phyloP scores from a whole-genome alignment of 2,329 filamentous ascomycete genomes.

The Pestalotiopsis sp. region DNA sequence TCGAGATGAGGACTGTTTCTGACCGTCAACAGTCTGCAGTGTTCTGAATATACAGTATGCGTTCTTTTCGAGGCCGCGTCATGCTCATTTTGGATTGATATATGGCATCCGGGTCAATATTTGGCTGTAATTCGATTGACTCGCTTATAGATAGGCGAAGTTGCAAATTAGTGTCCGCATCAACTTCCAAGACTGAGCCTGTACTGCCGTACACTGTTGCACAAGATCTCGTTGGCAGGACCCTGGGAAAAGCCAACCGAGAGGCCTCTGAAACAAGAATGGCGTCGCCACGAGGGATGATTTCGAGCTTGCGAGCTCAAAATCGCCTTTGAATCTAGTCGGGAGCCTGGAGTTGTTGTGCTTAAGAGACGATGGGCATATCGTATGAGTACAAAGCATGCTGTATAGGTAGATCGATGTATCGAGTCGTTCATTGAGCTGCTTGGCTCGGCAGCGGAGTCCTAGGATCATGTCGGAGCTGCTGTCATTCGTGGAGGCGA shows the following conservation, averaged over 20 bases:
- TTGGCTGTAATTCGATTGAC: background rate
- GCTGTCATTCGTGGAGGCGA: background rate
- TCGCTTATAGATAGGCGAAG: background rate
- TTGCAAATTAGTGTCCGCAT: background rate
- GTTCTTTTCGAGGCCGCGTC: background rate
- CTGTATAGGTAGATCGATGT: background rate
- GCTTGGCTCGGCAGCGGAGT: background rate
- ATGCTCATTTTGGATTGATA: background rate
- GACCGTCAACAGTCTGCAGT: background rate
- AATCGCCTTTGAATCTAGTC: too few relatives aligned
- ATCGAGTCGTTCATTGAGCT: background rate
- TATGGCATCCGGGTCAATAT: background rate
- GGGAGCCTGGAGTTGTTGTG: too few relatives aligned
- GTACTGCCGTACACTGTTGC: background rate
- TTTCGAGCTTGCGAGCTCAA: too few relatives aligned
- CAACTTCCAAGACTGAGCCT: background rate
- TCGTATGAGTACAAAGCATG: background rate
- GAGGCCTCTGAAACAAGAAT: background rate
- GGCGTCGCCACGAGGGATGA: background rate
- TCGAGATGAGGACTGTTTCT: background rate
- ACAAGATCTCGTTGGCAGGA: background rate
- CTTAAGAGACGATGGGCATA: background rate
- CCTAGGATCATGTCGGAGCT: background rate
- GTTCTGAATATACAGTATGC: background rate
- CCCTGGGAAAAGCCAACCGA: background rate